Conservation (phyloP, 495 filamentous ascomycete genomes). For the Cercophora newfieldiana region DNA sequence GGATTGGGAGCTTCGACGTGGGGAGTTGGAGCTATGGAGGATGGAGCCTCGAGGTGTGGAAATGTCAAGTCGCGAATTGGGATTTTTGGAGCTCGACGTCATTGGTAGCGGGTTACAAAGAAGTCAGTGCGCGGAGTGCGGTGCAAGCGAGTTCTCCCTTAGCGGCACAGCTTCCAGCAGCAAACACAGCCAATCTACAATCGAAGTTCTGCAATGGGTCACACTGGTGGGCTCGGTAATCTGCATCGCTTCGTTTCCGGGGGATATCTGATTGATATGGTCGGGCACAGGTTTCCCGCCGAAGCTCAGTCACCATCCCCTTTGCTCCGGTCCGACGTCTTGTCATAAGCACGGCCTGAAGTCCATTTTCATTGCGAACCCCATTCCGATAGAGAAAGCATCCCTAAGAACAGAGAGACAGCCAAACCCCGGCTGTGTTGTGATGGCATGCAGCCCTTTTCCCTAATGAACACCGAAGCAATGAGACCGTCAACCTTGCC, state of each 20-base stretch:
- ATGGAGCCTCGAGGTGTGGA: background rate
- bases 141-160: background rate
- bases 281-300: background rate
- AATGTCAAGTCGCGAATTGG: background rate
- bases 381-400: conserved; percentile 47
- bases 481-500: conserved; percentile 45
- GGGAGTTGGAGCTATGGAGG: background rate
- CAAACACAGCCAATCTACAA: background rate
- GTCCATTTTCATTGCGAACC: conserved; percentile 42
- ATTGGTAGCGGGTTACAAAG: conserved; percentile 1
- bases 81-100: conserved; percentile 6
- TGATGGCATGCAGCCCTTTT: conserved; percentile 49
- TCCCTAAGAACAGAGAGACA: conserved; percentile 47
- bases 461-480: conserved; percentile 54
- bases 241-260: background rate
- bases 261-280: background rate
- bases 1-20: background rate
- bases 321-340: conserved; percentile 9
- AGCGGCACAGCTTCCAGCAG: background rate
- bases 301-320: conserved; percentile 10
- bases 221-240: background rate
- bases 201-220: background rate
- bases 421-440: conserved; percentile 41
- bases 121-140: background rate
- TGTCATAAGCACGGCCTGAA: conserved; percentile 31